Conservation (phyloP, 495 filamentous ascomycete genomes). For the Xylaria sp. region DNA sequence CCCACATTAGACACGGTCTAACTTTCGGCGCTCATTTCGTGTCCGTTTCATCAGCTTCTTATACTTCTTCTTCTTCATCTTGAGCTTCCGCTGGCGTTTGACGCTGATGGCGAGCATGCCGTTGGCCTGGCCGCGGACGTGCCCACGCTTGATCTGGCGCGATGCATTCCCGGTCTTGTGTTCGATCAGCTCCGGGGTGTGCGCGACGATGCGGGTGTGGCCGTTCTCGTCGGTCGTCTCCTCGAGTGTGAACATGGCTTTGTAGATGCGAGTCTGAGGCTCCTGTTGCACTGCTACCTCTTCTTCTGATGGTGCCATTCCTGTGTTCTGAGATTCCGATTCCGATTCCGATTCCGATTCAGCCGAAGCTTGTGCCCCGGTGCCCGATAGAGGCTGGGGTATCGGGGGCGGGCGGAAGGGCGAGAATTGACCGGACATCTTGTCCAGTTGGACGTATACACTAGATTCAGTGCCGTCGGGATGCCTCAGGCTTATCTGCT, state of each 20-base stretch:
- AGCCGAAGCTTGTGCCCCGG: conserved; percentile 25
- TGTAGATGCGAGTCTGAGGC: conserved; percentile 68
- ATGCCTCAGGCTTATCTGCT: conserved; percentile 54
- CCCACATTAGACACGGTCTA: conserved; percentile 66
- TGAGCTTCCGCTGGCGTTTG: conserved; percentile 83
- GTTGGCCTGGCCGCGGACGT: conserved; percentile 44
- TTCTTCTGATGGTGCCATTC: conserved; percentile 39
- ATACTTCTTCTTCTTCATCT: conserved; percentile 99
- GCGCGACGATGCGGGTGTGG: conserved; percentile 62
- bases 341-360: too few species aligned
- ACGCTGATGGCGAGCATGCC: conserved; percentile 79
- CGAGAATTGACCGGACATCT: conserved; percentile 64
- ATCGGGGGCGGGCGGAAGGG: conserved; percentile 82
- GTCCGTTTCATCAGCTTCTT: conserved; percentile 98
- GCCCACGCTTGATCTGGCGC: conserved; percentile 58
- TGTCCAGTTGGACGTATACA: conserved; percentile 52
- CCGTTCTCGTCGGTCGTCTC: conserved; percentile 76
- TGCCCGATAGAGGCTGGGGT: conserved; percentile 65
- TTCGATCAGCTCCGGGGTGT: conserved; percentile 57
- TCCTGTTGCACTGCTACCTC: conserved; percentile 41
- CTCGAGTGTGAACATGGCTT: conserved; percentile 80
- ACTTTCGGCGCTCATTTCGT: conserved; percentile 83
- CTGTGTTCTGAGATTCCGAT: too few species aligned
- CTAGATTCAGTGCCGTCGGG: conserved; percentile 57
- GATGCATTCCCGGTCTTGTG: conserved; percentile 38